phyloP scores from a whole-genome alignment of 495 filamentous ascomycete genomes.

The Penicillium herquei region DNA sequence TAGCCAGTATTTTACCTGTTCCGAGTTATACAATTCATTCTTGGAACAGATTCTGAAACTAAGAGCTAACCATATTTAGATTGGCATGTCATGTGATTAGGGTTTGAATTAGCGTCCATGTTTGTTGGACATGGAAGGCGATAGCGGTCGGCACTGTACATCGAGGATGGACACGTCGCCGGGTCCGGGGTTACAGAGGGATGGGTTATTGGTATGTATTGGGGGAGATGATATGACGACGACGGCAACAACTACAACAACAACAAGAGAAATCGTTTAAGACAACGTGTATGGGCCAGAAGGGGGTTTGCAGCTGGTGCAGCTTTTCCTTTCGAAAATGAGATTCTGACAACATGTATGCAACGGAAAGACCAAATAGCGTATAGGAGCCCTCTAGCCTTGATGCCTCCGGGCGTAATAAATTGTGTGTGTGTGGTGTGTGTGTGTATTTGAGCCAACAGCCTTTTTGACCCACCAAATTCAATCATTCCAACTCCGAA shows the following conservation, averaged over 20 bases:
- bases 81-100: too few species aligned
- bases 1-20: too few species aligned
- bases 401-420: constrained; percentile 3
- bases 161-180: constrained; percentile 6
- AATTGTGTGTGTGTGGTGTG: constrained; percentile 1
- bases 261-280: neutral
- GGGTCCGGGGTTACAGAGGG: constrained; percentile 2
- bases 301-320: neutral
- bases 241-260: too few species aligned
- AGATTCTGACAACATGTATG: constrained; percentile 3
- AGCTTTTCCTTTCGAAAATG: neutral
- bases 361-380: constrained; percentile 6
- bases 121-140: too few species aligned
- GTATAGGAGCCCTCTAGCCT: constrained; percentile 5
- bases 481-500: too few species aligned
- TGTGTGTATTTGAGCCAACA: neutral
- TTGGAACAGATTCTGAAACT: too few species aligned
- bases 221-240: neutral
- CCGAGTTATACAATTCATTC: too few species aligned
- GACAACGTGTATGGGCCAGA: neutral
- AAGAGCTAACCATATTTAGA: too few species aligned
- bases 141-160: too few species aligned
- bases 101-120: too few species aligned
- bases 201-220: constrained; percentile 6
- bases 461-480: too few species aligned